A percentile compares a stretch with the other conserved stretches of the same genome.
Evolutionary conservation across 2,329 filamentous ascomycete genomes (phyloP).

Genomic region (Teratosphaeriaceae sp.): DNA sequence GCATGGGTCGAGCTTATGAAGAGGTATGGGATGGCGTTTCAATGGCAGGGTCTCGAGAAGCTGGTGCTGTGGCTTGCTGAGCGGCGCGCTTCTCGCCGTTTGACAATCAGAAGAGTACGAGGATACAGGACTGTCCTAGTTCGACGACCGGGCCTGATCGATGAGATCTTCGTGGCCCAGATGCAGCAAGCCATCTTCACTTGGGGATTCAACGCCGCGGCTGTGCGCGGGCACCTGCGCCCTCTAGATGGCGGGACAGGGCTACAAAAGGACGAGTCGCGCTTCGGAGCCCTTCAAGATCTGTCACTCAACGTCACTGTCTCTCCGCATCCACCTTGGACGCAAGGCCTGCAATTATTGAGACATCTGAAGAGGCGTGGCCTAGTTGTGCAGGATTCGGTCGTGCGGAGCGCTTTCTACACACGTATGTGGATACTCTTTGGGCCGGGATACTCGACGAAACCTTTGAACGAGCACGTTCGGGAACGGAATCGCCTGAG

Average conservation of each 20-base stretch:
- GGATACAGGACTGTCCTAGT: neutral
- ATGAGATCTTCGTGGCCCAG: conserved; percentile 17
- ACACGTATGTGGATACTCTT: conserved; percentile 30
- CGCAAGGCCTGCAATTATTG: conserved; percentile 26
- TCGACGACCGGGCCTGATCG: neutral
- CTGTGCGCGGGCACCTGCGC: neutral
- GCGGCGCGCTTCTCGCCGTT: neutral
- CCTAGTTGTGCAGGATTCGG: conserved; percentile 13
- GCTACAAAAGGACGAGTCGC: neutral
- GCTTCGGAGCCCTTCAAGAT: neutral
- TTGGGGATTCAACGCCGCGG: conserved; percentile 27
- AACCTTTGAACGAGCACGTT: conserved; percentile 14
- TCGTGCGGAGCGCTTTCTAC: conserved; percentile 19
- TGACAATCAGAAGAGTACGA: no score
- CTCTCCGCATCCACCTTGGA: conserved; percentile 17
- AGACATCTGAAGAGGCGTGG: conserved; percentile 18
- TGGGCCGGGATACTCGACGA: conserved; percentile 24
- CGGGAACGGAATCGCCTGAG: conserved; percentile 17
- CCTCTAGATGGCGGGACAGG: no score
- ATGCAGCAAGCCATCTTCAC: conserved; percentile 26
- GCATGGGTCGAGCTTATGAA: conserved; percentile 54
- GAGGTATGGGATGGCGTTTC: conserved; percentile 51
- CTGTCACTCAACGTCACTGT: neutral
- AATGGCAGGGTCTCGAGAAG: conserved; percentile 45
- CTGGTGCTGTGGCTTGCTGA: conserved; percentile 47